phyloP scores from a whole-genome alignment of 257 asterid species.

The Apocynum venetum region DNA sequence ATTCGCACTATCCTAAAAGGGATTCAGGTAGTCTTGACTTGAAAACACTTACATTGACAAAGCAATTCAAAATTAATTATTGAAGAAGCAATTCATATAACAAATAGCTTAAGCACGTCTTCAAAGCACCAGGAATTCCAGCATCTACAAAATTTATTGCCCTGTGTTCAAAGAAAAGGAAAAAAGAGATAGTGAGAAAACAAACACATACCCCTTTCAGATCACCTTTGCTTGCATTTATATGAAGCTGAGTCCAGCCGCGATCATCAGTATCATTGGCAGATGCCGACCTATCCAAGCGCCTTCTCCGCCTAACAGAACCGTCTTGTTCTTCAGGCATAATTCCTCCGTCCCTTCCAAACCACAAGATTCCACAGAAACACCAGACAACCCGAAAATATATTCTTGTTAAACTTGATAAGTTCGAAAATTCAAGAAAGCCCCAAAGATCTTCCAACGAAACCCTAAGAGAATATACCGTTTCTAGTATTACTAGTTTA shows the following conservation, averaged over 20 bases:
- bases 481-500: constrained; percentile 3
- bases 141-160: not conserved
- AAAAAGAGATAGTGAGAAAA: not conserved
- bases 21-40: not conserved
- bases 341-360: not conserved
- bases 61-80: not conserved
- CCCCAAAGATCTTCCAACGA: constrained; percentile 13
- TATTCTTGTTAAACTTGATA: not conserved
- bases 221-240: constrained; percentile 79
- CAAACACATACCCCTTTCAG: constrained; percentile 57
- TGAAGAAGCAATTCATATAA: not conserved
- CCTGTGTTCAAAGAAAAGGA: too few species aligned
- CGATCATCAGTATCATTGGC: constrained; percentile 66
- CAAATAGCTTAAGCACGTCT: not conserved
- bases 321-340: constrained; percentile 56
- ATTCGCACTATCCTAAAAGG: not conserved
- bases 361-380: not conserved
- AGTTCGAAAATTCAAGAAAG: not conserved
- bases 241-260: constrained; percentile 88
- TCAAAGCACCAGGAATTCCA: not conserved
- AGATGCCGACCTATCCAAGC: constrained; percentile 31
- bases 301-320: constrained; percentile 42
- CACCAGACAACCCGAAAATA: not conserved
- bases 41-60: not conserved
- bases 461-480: constrained; percentile 1